Conservation (phyloP, 2,329 filamentous ascomycete genomes). For the Podosphaera xanthii region DNA sequence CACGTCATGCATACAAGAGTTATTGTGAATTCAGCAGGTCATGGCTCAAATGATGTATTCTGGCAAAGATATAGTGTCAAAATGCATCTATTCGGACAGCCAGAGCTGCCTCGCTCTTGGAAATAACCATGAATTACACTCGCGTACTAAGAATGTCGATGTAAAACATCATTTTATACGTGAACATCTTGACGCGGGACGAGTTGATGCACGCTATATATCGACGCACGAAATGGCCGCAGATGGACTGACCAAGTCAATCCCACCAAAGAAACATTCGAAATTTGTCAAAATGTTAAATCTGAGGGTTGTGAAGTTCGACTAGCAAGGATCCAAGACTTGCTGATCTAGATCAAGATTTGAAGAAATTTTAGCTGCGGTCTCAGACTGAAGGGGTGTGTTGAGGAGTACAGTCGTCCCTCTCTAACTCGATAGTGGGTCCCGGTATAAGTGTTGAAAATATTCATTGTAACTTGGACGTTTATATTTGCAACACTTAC, state of each 20-base stretch:
- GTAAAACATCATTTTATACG: too few species aligned
- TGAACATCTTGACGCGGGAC: not conserved
- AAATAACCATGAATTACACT: not conserved
- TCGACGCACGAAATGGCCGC: not conserved
- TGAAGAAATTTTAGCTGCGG: too few species aligned
- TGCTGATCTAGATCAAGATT: not conserved
- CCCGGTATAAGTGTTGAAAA: too few species aligned
- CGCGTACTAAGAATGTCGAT: not conserved
- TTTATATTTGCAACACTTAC: too few species aligned
- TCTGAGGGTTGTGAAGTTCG: not conserved
- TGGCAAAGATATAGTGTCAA: not conserved
- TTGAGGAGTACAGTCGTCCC: too few species aligned
- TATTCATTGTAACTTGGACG: too few species aligned
- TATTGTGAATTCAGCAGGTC: not conserved
- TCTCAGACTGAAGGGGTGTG: too few species aligned
- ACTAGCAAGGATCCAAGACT: not conserved
- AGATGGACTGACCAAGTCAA: not conserved
- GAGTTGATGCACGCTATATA: not conserved
- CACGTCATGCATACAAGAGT: not conserved
- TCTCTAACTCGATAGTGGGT: too few species aligned
- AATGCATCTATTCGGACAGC: not conserved
- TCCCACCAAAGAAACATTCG: not conserved
- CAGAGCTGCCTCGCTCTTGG: not conserved
- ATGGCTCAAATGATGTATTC: not conserved
- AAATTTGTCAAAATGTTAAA: not conserved